Percentiles rank a stretch among this genome's conserved stretches.
These are phyloP conservation scores for Vitellaria paradoxa DNA, from an alignment of 179 eudicot species.

Conservation along the genomic window DNA sequence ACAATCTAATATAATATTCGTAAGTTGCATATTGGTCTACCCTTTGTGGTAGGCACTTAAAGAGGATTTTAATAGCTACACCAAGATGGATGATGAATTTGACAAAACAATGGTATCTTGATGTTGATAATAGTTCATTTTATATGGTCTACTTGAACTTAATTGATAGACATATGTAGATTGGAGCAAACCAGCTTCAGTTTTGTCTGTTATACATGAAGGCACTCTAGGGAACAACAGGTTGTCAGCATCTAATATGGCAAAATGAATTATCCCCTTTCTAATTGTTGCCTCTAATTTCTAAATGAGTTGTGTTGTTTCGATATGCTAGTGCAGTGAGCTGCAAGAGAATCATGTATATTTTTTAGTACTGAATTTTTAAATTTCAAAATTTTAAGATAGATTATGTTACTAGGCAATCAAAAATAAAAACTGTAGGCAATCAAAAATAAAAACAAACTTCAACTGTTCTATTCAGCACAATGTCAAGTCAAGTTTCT, in stretches of 20 bases:
- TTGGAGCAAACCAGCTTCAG: conserved; percentile 4
- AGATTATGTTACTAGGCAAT: background rate
- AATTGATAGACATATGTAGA: background rate
- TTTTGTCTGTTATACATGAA: background rate
- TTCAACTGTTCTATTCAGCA: background rate
- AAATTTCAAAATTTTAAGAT: background rate
- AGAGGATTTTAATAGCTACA: background rate
- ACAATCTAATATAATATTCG: background rate
- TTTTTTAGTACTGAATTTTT: background rate
- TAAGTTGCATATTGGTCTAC: background rate
- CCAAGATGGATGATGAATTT: background rate
- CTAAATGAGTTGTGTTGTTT: background rate
- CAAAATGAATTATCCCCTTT: background rate
- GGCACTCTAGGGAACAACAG: background rate
- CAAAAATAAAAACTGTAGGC: background rate
- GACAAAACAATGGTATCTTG: background rate
- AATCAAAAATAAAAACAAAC: background rate
- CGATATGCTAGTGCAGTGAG: background rate
- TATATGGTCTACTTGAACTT: background rate
- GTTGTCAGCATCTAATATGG: background rate
- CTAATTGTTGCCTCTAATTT: background rate
- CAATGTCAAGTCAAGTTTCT: background rate
- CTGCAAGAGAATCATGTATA: background rate
- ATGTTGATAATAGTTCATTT: background rate
- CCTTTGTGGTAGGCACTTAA: background rate